A percentile compares a stretch with the other conserved stretches of the same genome.
phyloP scores from a whole-genome alignment of 805 yeast species.

The Starmerella kuoi region DNA sequence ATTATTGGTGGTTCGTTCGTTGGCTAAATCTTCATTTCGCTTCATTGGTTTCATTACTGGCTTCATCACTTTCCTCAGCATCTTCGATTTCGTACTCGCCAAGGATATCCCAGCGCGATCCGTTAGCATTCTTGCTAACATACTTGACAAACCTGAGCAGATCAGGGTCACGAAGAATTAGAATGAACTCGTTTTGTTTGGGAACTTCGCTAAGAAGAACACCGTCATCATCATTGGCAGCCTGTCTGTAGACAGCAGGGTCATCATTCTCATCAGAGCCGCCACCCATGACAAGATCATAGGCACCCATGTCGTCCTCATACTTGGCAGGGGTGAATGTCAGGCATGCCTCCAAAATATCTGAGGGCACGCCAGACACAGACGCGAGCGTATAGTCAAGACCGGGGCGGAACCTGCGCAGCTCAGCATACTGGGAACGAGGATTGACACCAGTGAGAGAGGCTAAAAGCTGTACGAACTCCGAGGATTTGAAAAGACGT shows the following conservation, averaged over 20 bases:
- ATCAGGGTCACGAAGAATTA: slow-evolving; percentile 71
- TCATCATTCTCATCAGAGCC: slow-evolving; percentile 42
- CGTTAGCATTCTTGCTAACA: slow-evolving; percentile 74
- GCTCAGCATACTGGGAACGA: slow-evolving; percentile 52
- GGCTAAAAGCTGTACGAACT: slow-evolving; percentile 60
- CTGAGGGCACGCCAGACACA: slow-evolving; percentile 33
- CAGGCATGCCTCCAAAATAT: slow-evolving; percentile 65
- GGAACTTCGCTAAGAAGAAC: slow-evolving; percentile 73
- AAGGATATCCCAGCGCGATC: slow-evolving; percentile 83
- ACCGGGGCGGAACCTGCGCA: slow-evolving; percentile 90
- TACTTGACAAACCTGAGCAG: slow-evolving; percentile 90
- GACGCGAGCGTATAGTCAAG: slow-evolving; percentile 89
- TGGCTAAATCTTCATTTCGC: too few species aligned
- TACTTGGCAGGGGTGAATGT: slow-evolving; percentile 79
- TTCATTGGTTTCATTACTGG: not conserved
- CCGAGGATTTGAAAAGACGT: slow-evolving; percentile 46
- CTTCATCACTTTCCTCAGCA: slow-evolving; percentile 30
- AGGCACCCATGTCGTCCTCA: slow-evolving; percentile 80
- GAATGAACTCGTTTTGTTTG: slow-evolving; percentile 62
- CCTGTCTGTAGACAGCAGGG: slow-evolving; percentile 67
- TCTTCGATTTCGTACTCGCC: slow-evolving; percentile 65
- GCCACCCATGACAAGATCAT: slow-evolving; percentile 69
- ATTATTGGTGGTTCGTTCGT: too few species aligned
- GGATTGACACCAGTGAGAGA: slow-evolving; percentile 48
- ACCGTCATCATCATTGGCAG: slow-evolving; percentile 51